Percentiles rank a stretch among this genome's conserved stretches.
phyloP scores from a whole-genome alignment of 257 asterid species.

The Nicotiana otophora region DNA sequence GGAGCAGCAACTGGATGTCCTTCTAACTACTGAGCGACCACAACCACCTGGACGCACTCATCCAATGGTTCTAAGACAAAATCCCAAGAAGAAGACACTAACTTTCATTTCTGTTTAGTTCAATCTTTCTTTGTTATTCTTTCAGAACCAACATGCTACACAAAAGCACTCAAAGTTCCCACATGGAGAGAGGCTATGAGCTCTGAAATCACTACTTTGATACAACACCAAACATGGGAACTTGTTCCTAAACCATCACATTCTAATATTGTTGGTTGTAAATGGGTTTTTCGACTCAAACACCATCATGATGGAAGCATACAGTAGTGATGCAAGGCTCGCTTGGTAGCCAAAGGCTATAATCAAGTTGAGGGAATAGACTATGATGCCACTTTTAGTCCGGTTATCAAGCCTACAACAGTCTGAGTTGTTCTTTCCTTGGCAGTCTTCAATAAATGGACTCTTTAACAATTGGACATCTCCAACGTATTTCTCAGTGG shows the following conservation, averaged over 20 bases:
- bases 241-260: too few relatives aligned
- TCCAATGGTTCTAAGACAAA: background rate
- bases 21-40: background rate
- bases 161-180: background rate
- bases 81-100: background rate
- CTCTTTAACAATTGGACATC: background rate
- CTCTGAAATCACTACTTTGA: background rate
- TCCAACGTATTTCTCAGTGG: background rate
- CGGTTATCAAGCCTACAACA: background rate
- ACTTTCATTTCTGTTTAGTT: background rate
- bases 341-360: background rate
- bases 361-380: background rate
- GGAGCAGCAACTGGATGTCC: background rate
- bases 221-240: background rate
- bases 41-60: background rate
- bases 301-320: background rate
- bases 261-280: background rate
- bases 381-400: background rate
- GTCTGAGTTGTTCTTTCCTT: background rate
- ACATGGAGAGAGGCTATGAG: background rate
- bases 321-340: background rate
- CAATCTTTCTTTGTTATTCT: background rate
- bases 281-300: background rate
- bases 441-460: background rate
- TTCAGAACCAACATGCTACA: background rate